Base-by-base conservation (phyloP, 208 protist genomes). In the Crithidia brevicula region DNA sequence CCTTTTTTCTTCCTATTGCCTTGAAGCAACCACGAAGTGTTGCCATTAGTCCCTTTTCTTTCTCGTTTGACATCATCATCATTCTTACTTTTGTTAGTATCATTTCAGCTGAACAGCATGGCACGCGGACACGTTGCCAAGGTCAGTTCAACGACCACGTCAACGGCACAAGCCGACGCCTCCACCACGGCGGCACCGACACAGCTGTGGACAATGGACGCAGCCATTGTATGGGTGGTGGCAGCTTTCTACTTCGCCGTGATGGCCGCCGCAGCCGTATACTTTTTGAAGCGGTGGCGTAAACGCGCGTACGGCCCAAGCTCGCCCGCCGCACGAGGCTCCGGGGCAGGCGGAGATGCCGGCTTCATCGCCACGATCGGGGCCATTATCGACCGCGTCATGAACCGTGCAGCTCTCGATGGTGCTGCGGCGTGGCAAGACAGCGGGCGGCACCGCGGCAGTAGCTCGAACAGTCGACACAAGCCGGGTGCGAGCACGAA, bases 331-430 rank as follows among this genome's bases (percentile, higher is more conserved):
- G 15, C 36, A 18, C 36, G 40, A 20, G 40, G 67, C 34, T 38
- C 28, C 16, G 25, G 49, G 23, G 18, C 38, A 1, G 52, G 22
- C 11, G 40, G 16, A 16, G 45, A 45, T 10, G 59, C 49, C 13
- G 69, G 60, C 36, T 59, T 74, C n/a, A 13, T 74, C 42, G 52
- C 69, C 22, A 57, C 53, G 10, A 57, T 74, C 20, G 28, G 50
- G 9, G 49, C 69, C 10, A 61, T 74, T 5, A 74, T 74, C n/a
- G 69, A 74, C 27, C 60, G 69, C 6, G 69, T 59, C 23, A 67
- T 33, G 22, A 67, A 64, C 49, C 56, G 42, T 16, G 43, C 60
- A 1, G 60, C 69, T 4, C 60, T 74, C 16, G 40, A 56, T 34
- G 60, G 69, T 4, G 60, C 60, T 5, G 69, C 60, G 31, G 53